Percentiles rank a stretch among this genome's conserved stretches.
Evolutionary conservation across 2,329 filamentous ascomycete genomes (phyloP).

Genomic region (Pseudophaeomoniella oleicola): DNA sequence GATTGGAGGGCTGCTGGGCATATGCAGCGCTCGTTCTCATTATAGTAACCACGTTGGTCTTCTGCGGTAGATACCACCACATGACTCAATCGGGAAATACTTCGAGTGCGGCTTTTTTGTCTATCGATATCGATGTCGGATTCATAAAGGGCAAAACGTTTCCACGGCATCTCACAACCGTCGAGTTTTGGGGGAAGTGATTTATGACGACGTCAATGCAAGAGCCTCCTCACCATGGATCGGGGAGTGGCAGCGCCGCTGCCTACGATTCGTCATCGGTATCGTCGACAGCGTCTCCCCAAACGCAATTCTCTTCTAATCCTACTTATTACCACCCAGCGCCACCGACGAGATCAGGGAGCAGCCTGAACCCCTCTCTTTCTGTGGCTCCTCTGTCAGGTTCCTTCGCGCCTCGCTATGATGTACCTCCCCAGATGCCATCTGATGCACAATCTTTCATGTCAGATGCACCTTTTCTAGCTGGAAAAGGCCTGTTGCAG

Average conservation of each 20-base stretch:
- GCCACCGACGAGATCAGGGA: slow-evolving; percentile 22
- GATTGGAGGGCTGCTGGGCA: too few relatives aligned
- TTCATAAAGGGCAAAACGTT: too few relatives aligned
- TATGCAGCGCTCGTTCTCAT: too few relatives aligned
- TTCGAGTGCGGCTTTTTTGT: too few relatives aligned
- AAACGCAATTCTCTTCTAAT: slow-evolving; percentile 14
- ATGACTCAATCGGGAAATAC: too few relatives aligned
- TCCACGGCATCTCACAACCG: too few relatives aligned
- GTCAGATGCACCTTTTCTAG: slow-evolving; percentile 19
- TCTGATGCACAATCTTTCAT: slow-evolving; percentile 20
- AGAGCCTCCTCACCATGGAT: slow-evolving; percentile 17
- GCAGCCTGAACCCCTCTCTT: slow-evolving; percentile 23
- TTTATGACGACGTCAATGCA: too few relatives aligned
- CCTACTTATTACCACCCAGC: slow-evolving; percentile 17
- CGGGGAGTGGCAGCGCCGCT: slow-evolving; percentile 13
- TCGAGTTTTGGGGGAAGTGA: too few relatives aligned
- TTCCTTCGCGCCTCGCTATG: slow-evolving; percentile 23
- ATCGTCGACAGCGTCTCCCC: slow-evolving; percentile 20
- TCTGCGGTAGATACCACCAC: too few relatives aligned
- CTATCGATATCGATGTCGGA: too few relatives aligned
- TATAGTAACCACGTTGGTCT: too few relatives aligned
- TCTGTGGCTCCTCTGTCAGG: slow-evolving; percentile 18
- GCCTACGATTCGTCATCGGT: slow-evolving; percentile 20
- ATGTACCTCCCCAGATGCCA: slow-evolving; percentile 23
- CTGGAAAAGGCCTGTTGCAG: slow-evolving; percentile 25